phyloP scores from a whole-genome alignment of 2,329 filamentous ascomycete genomes.

The Alternaria tenuissima region DNA sequence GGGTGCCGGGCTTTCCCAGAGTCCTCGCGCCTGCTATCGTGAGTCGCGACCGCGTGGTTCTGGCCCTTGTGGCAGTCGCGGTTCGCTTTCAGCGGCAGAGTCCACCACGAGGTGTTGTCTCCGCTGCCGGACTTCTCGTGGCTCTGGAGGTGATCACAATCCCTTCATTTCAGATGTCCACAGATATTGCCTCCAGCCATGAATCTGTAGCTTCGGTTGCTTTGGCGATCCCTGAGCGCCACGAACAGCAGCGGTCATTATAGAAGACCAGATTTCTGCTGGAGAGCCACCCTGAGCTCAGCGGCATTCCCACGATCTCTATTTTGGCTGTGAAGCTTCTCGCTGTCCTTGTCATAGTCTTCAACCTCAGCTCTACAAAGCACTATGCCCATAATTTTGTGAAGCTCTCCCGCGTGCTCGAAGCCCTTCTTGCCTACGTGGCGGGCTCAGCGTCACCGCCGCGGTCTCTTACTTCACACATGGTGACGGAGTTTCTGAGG shows the following conservation, averaged over 20 bases:
- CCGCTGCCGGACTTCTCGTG: background rate
- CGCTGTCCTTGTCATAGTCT: background rate
- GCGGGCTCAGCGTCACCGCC: background rate
- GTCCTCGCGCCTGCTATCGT: background rate
- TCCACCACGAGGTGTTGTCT: background rate
- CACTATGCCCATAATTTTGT: background rate
- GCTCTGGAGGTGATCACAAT: too few species aligned
- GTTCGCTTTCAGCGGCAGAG: background rate
- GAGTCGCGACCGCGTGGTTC: background rate
- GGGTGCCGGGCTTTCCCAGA: too few species aligned
- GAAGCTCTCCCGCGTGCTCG: background rate
- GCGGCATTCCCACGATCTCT: background rate
- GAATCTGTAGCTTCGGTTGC: too few species aligned
- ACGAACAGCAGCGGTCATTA: too few species aligned
- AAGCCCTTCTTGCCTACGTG: too few species aligned
- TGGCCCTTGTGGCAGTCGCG: background rate
- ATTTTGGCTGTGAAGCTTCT: background rate
- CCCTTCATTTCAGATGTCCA: too few species aligned
- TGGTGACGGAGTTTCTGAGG: background rate
- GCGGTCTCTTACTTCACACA: background rate
- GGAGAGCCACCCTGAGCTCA: background rate
- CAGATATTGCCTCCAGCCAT: too few species aligned
- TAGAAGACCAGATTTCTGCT: background rate
- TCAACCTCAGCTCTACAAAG: background rate
- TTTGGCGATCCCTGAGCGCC: too few species aligned